Base-by-base conservation (phyloP, 129 eudicot species). In the Centaurea solstitialis region DNA sequence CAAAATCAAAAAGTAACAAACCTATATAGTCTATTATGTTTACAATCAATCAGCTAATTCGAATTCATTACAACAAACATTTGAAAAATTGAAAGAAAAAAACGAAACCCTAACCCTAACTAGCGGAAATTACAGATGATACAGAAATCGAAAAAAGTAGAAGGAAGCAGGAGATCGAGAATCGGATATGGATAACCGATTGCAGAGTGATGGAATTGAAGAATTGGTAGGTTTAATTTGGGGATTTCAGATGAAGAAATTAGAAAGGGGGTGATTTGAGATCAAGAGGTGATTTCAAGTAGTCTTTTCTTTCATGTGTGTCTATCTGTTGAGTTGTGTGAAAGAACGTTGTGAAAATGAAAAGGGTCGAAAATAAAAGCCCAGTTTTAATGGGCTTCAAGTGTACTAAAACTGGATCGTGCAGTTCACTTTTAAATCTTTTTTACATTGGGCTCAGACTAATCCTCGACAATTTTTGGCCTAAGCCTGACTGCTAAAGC, bases 51-150 rank as follows among this genome's bases (percentile, higher is more conserved):
- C 40, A 39, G 37, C 70, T 79, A 61, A 78, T 78, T 57, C 30
- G 40, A 28, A 28, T 64, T 17, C 18, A 45, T 80, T 80, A 80
- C 78, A 73, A 39, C 73, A 80, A 75, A 70, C 75, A 83, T 33
- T 73, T 24, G 26, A 24, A 39, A 26, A 26, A 26, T n/a, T n/a
- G 30, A 26, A 26, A 26, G 30, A 26, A 26, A 26, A 11, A 23
- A 77, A 38, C 76, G 64, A 22, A 84, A 45, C 79, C 90, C 90
- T 77, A 78, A 74, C 82, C 85, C 83, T 77, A 75, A 10, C 45
- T 67, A 67, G 72, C 4, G 18, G 77, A 40, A 35, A 72, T 79
- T 71, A 45, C 68, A 72, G 7, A 30, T 38, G 7, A 30, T 38
- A 62, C 43, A 68, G 23, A 78, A 30, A 81, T 76, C 76, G 68